A percentile compares a stretch with the other conserved stretches of the same genome.
phyloP scores from a whole-genome alignment of 169 alveolate genomes.

The Plasmodium gonderi region DNA sequence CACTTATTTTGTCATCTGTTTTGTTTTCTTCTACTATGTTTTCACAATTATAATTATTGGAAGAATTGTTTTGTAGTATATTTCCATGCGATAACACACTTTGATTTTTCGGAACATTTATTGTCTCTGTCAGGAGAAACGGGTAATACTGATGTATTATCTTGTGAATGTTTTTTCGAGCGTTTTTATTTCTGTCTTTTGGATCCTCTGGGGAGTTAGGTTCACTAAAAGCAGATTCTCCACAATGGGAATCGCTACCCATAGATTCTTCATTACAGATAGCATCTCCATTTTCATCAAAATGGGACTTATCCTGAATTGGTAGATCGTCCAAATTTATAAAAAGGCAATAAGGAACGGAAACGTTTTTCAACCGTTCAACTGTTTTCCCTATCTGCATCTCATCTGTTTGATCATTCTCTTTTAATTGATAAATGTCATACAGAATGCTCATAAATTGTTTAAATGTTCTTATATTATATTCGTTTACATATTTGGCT shows the following conservation, averaged over 20 bases:
- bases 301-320: background rate
- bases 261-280: background rate
- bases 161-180: slow-evolving; percentile 46
- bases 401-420: background rate
- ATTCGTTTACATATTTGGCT: slow-evolving; percentile 14
- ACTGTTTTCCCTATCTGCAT: background rate
- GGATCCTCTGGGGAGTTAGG: background rate
- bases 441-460: slow-evolving; percentile 12
- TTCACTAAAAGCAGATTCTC: background rate
- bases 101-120: slow-evolving; percentile 1
- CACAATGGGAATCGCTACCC: background rate
- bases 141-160: slow-evolving; percentile 41
- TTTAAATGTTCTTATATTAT: background rate
- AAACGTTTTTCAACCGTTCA: background rate
- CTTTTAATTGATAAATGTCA: slow-evolving; percentile 36
- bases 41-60: background rate
- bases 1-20: background rate
- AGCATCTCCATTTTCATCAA: background rate
- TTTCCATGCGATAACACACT: slow-evolving; percentile 62
- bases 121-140: slow-evolving; percentile 62
- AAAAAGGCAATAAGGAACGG: slow-evolving; percentile 41
- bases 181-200: background rate
- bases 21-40: background rate
- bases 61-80: slow-evolving; percentile 1
- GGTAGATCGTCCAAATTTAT: background rate